These are phyloP conservation scores for Suillus subalutaceus DNA, from an alignment of 768 basidiomycete genomes.

Conservation along the genomic window DNA sequence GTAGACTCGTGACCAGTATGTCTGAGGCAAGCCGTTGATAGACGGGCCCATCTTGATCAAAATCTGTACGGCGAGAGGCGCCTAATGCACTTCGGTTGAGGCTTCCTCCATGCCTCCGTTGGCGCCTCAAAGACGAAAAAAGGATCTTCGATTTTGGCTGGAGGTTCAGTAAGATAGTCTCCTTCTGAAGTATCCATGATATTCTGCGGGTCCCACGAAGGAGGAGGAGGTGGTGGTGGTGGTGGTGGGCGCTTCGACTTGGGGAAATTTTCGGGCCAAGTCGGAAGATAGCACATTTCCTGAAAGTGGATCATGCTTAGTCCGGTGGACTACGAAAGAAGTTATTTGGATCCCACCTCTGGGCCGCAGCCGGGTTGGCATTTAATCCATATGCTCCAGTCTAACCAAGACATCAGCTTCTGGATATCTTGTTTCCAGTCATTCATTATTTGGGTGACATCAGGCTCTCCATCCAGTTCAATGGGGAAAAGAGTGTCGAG, in stretches of 20 bases:
- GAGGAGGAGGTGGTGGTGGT: background rate
- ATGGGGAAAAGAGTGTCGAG: constrained; percentile 5
- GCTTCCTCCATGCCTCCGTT: constrained; percentile 24
- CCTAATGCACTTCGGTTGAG: constrained; percentile 26
- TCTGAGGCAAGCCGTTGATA: too few species aligned
- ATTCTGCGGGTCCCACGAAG: background rate
- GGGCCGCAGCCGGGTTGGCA: constrained; percentile 21
- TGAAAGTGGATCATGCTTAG: background rate
- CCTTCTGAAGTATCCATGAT: background rate
- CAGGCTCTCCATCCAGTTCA: background rate
- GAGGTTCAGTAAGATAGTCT: background rate
- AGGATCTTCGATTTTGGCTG: background rate
- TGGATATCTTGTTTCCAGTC: constrained; percentile 15
- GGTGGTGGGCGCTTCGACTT: background rate
- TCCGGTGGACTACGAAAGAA: background rate
- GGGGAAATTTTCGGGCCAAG: constrained; percentile 20
- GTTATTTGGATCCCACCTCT: constrained; percentile 16
- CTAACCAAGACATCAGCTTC: constrained; percentile 24
- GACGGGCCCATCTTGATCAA: background rate
- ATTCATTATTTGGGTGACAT: constrained; percentile 8
- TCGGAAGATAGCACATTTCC: constrained; percentile 33
- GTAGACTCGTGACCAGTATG: too few species aligned
- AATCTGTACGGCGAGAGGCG: constrained; percentile 14
- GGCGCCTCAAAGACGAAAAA: background rate
- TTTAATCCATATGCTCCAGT: constrained; percentile 28